phyloP scores from a whole-genome alignment of 2,329 filamentous ascomycete species.

The Ceratocystis harringtonii region DNA sequence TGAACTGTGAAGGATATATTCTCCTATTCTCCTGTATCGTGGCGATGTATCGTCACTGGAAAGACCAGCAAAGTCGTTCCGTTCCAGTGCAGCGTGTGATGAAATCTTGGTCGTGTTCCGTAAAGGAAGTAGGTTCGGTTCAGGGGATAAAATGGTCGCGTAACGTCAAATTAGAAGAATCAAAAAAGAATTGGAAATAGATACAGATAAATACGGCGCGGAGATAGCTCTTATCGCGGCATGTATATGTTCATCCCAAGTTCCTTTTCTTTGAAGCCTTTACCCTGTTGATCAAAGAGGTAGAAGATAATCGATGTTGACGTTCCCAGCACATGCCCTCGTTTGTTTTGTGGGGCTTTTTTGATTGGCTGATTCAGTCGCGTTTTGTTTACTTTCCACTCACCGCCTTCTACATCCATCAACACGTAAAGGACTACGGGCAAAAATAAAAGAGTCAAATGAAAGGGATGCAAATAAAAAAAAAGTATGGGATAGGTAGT shows the following conservation, averaged over 20 bases:
- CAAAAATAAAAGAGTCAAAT: background rate
- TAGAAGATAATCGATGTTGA: background rate
- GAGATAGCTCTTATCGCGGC: background rate
- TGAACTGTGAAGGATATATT: background rate
- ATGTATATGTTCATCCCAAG: background rate
- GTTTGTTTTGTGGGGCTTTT: conserved; percentile 10
- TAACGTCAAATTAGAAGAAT: background rate
- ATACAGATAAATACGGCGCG: background rate
- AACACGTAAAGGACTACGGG: background rate
- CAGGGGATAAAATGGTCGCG: background rate
- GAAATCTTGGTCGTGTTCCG: background rate
- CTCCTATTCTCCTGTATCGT: background rate
- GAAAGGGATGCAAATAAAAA: background rate
- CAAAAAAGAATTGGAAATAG: background rate
- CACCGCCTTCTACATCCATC: conserved; percentile 8
- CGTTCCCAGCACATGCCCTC: conserved; percentile 1
- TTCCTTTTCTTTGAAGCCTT: background rate
- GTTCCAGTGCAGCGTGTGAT: background rate
- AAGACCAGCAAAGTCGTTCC: background rate
- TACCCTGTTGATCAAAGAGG: background rate
- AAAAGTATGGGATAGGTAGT: background rate
- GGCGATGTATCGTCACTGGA: background rate
- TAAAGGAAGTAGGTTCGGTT: background rate
- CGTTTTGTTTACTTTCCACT: conserved; percentile 25
- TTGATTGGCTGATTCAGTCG: conserved; percentile 17